Percentiles rank a stretch among this genome's conserved stretches.
These are phyloP conservation scores for Hygrocybe punicea DNA, from an alignment of 768 basidiomycete genomes.

Conservation along the genomic window DNA sequence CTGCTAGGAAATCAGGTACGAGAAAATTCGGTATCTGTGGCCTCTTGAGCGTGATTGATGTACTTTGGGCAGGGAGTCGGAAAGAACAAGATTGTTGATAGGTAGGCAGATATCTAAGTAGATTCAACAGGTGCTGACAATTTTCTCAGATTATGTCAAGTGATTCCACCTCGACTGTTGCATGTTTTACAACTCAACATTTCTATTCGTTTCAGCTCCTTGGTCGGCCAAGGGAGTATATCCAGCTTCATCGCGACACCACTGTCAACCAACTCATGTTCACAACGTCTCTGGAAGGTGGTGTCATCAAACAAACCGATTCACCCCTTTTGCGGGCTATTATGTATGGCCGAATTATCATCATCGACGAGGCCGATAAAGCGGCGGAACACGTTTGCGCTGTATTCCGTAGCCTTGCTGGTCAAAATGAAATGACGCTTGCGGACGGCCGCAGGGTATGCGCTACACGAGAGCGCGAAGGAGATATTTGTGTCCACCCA, in stretches of 20 bases:
- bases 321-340: constrained; percentile 67
- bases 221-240: constrained; percentile 61
- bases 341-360: constrained; percentile 57
- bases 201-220: constrained; percentile 43
- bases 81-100: constrained; percentile 67
- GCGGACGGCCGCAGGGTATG: constrained; percentile 61
- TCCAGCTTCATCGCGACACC: constrained; percentile 67
- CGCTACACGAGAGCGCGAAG: constrained; percentile 42
- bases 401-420: constrained; percentile 65
- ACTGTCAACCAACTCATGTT: constrained; percentile 72
- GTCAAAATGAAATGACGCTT: constrained; percentile 60
- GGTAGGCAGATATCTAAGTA: constrained; percentile 32
- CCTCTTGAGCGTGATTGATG: not conserved
- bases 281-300: constrained; percentile 56
- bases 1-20: constrained; percentile 64
- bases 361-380: constrained; percentile 72
- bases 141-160: constrained; percentile 50
- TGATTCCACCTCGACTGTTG: constrained; percentile 19
- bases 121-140: not conserved
- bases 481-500: constrained; percentile 59
- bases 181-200: not conserved
- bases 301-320: constrained; percentile 57
- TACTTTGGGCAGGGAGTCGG: constrained; percentile 51
- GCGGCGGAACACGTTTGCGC: constrained; percentile 72
- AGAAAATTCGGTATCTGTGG: not conserved